Evolutionary conservation across 345 rosid species (phyloP), one percentile per base, ranked within the genome.

Genomic region (Sisymbrium irio): DNA sequence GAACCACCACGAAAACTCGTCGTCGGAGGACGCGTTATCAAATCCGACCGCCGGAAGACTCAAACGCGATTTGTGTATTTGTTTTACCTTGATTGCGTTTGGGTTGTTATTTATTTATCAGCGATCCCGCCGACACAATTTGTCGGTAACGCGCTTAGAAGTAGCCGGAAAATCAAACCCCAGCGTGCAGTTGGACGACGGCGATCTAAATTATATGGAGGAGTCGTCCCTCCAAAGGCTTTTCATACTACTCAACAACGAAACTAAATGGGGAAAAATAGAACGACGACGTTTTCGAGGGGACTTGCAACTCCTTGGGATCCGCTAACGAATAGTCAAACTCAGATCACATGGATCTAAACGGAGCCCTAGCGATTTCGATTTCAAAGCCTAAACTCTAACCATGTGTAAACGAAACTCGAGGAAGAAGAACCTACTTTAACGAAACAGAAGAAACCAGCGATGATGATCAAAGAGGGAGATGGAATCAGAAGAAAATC

Each of bases 321-420:
- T 69, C 60, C 60, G 65, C 5, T 11, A 41, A 15, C 69, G 44
- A 76, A 44, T 42, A 59, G 50, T 64, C 57, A 63, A 47, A 62
- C 71, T 62, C 71, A 62, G 54, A 76, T 76, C 75, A 76, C 71
- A 63, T 45, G 45, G 79, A 76, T 69, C 75, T 54, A 10, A 10
- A 17, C 35, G 9, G 18, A 69, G 41, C 65, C 58, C 53, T 54
- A 69, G 27, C 59, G 71, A 62, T 44, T 62, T 15, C 58, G 42
- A 68, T 20, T 68, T 22, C 22, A 3, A 54, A 13, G 9, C 10
- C 10, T n/a, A 13, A 73, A 6, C 1, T 37, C 42, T 3, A n/a
- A n/a, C n/a, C n/a, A n/a, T n/a, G n/a, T n/a, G n/a, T n/a, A n/a
- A n/a, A n/a, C 55, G 61, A 51, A 62, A 54, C 41, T 42, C 67